Evolutionary conservation across 495 filamentous ascomycete species (phyloP).

Genomic region (Copromyces sp.): DNA sequence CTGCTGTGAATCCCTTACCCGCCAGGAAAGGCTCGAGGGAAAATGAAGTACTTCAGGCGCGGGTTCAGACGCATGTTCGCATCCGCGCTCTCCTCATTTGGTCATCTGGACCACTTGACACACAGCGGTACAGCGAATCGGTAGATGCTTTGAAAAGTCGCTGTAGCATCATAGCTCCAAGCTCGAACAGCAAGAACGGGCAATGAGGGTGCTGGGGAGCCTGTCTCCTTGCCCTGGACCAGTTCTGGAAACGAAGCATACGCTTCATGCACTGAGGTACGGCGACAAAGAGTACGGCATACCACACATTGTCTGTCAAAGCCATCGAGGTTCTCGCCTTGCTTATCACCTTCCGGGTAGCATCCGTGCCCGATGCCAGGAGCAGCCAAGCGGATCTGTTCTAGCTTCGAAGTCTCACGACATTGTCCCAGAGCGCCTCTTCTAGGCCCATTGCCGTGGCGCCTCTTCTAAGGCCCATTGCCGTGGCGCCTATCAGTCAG

Average conservation of each 20-base stretch:
- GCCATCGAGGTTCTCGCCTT: not conserved
- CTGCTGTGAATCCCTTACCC: constrained; percentile 16
- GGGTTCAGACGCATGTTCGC: constrained; percentile 15
- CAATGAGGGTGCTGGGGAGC: not conserved
- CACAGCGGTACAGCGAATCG: constrained; percentile 52
- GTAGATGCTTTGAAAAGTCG: constrained; percentile 11
- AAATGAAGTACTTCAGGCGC: not conserved
- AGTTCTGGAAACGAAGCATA: not conserved
- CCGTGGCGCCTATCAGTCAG: not conserved
- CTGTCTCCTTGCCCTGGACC: not conserved
- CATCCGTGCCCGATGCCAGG: not conserved
- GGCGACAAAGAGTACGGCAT: not conserved
- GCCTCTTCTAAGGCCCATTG: not conserved
- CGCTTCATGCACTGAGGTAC: not conserved
- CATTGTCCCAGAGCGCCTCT: not conserved
- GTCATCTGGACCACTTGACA: constrained; percentile 50
- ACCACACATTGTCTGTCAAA: not conserved
- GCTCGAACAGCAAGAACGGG: not conserved
- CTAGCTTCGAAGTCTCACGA: not conserved
- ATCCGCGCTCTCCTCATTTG: constrained; percentile 62
- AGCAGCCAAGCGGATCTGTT: not conserved
- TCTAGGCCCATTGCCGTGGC: not conserved
- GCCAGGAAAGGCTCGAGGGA: not conserved
- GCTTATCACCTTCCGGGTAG: not conserved
- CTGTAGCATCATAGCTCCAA: not conserved